phyloP scores from a whole-genome alignment of 2,329 filamentous ascomycete species.

The Diaporthe caulivora region DNA sequence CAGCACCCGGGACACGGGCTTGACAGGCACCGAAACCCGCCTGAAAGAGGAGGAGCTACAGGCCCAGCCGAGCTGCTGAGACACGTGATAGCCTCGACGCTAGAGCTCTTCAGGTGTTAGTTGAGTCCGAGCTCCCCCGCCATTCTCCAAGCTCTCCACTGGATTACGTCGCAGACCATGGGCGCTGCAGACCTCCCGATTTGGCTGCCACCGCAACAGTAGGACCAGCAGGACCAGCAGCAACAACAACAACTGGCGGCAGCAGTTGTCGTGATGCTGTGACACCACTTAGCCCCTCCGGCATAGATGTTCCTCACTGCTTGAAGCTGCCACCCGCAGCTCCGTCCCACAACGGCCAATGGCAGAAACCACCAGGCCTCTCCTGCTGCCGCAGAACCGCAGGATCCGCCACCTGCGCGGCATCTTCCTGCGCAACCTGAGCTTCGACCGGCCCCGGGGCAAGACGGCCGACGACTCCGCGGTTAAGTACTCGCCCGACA shows the following conservation, averaged over 20 bases:
- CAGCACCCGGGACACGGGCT: too few relatives aligned
- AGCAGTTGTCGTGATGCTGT: constrained; percentile 4
- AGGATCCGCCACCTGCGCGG: constrained; percentile 89
- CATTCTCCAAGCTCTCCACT: neutral
- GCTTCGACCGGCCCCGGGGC: constrained; percentile 69
- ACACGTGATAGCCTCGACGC: constrained; percentile 1
- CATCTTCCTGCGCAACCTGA: constrained; percentile 88
- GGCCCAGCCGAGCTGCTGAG: neutral
- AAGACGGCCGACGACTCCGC: constrained; percentile 83
- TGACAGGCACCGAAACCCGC: too few relatives aligned
- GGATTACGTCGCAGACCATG: neutral
- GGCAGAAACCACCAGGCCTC: constrained; percentile 55
- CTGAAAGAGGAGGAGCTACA: neutral
- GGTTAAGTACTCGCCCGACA: constrained; percentile 77
- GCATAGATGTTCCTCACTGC: constrained; percentile 31
- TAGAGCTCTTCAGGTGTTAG: constrained; percentile 11
- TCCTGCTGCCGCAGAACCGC: constrained; percentile 80
- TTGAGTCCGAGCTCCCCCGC: neutral
- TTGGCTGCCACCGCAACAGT: too few relatives aligned
- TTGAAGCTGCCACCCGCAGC: constrained; percentile 37
- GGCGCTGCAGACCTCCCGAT: neutral
- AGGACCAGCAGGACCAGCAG: too few relatives aligned
- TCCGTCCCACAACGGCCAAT: constrained; percentile 40
- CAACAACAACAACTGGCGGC: neutral
- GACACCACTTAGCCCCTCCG: neutral